These are phyloP conservation scores for Pouteria glomerata DNA, from an alignment of 148 eudicot genomes.

Conservation along the genomic window DNA sequence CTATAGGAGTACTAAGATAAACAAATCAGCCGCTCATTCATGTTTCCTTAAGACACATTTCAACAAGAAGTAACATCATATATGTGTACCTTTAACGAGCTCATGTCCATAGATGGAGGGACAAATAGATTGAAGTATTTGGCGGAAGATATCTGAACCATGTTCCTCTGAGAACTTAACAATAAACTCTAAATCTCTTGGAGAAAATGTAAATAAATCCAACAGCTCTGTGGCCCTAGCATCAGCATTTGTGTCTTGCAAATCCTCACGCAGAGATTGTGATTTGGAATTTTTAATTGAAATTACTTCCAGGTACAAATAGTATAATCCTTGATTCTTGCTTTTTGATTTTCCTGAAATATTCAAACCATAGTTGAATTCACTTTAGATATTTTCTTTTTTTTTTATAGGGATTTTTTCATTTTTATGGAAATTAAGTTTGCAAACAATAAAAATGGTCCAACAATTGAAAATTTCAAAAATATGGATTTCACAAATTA, in stretches of 20 bases:
- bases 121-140: constrained; percentile 85
- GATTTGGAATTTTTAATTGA: constrained; percentile 85
- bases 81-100: constrained; percentile 76
- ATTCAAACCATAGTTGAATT: neutral
- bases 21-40: too few relatives aligned
- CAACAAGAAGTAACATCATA: neutral
- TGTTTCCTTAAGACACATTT: neutral
- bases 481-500: too few relatives aligned
- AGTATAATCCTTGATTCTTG: constrained; percentile 87
- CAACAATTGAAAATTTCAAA: too few relatives aligned
- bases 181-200: constrained; percentile 85
- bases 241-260: constrained; percentile 36
- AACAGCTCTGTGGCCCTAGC: constrained; percentile 61
- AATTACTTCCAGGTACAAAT: constrained; percentile 88
- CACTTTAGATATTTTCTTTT: neutral
- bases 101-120: constrained; percentile 98
- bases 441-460: too few relatives aligned
- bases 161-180: constrained; percentile 70
- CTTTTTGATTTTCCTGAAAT: constrained; percentile 87
- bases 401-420: too few relatives aligned
- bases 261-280: constrained; percentile 47
- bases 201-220: constrained; percentile 81
- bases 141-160: constrained; percentile 79
- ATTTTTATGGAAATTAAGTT: too few relatives aligned
- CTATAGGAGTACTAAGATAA: neutral